Percentiles rank a stretch among this genome's conserved stretches.
Evolutionary conservation across 2,329 filamentous ascomycete genomes (phyloP).

Genomic region (Orbilia ellipsospora): DNA sequence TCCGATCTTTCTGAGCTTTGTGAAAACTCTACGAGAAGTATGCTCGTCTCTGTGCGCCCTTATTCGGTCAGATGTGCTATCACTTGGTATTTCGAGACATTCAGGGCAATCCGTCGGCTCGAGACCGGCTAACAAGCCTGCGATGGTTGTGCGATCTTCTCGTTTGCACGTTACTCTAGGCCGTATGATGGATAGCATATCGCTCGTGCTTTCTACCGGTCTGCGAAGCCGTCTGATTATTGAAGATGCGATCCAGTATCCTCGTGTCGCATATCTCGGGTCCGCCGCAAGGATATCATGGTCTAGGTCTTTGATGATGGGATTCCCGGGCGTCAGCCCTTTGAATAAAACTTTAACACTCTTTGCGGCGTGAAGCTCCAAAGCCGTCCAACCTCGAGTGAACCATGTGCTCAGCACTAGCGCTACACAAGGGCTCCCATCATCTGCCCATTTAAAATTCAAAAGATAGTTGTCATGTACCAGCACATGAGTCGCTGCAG

Average conservation of each 20-base stretch:
- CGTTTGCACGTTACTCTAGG: background rate
- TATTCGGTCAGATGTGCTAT: background rate
- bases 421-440: slow-evolving; percentile 57
- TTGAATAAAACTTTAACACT: slow-evolving; percentile 53
- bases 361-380: slow-evolving; percentile 56
- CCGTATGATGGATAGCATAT: background rate
- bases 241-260: slow-evolving; percentile 26
- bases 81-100: background rate
- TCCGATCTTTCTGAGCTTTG: background rate
- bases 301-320: slow-evolving; percentile 42
- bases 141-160: background rate
- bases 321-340: background rate
- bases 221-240: background rate
- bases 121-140: background rate
- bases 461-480: slow-evolving; percentile 56
- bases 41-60: background rate
- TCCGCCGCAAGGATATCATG: slow-evolving; percentile 31
- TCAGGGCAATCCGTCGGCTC: background rate
- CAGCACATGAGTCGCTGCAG: slow-evolving; percentile 53
- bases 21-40: background rate
- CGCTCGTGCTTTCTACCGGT: background rate
- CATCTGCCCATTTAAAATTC: slow-evolving; percentile 55
- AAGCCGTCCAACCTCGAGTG: slow-evolving; percentile 58
- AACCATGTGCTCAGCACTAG: slow-evolving; percentile 59
- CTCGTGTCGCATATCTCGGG: background rate